Evolutionary conservation across 305 asterid species (phyloP).

Genomic region (Fraxinus floribunda): DNA sequence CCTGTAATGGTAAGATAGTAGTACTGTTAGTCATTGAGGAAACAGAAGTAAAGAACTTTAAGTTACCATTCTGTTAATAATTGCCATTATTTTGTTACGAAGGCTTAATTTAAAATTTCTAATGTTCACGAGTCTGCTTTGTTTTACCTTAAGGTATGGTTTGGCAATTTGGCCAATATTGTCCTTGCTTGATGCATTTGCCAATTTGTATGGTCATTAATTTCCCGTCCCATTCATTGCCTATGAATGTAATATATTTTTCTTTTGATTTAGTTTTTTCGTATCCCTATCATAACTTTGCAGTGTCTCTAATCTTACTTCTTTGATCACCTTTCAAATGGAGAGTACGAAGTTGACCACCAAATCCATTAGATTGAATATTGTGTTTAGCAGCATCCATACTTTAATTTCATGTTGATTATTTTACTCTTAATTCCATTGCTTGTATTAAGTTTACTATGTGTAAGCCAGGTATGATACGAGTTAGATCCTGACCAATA

Average conservation of each 20-base stretch:
- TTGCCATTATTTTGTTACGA: not conserved
- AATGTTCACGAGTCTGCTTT: not conserved
- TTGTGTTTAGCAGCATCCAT: not conserved
- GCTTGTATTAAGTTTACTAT: not conserved
- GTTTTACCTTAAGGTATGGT: not conserved
- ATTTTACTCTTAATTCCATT: not conserved
- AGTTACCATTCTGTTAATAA: conserved; percentile 3
- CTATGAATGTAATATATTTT: not conserved
- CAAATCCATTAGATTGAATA: not conserved
- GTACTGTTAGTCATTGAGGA: conserved; percentile 14
- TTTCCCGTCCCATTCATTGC: not conserved
- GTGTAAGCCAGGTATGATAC: not conserved
- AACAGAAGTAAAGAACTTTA: not conserved
- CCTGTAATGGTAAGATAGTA: conserved; percentile 91
- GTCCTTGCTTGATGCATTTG: not conserved
- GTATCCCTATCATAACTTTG: not conserved
- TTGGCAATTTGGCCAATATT: not conserved
- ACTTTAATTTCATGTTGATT: not conserved
- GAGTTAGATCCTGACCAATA: not conserved
- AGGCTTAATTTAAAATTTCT: not conserved
- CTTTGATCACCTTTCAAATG: not conserved
- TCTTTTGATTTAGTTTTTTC: not conserved
- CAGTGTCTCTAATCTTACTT: not conserved
- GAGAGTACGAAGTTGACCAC: not conserved
- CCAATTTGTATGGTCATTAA: not conserved